Base-by-base conservation (phyloP, 768 basidiomycete genomes). In the Tylopilus vinaceipallidus region DNA sequence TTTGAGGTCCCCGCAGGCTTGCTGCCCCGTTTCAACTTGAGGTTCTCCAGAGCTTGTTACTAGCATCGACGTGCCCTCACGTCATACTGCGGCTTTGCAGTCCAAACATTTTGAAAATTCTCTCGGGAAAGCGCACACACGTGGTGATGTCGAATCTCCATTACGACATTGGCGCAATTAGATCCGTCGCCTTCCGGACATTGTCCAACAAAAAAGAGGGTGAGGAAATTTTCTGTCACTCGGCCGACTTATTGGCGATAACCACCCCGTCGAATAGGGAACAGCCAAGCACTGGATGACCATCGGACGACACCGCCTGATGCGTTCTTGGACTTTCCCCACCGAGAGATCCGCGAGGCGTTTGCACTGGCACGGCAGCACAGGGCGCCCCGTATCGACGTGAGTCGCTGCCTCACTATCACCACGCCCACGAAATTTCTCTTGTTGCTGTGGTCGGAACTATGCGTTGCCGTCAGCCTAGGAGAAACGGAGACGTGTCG, bases 81-180 rank as follows among this genome's bases (percentile, higher is more conserved):
- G 75, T 84, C 6, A 82, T 91, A n/a, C 67, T 83, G 9, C 73
- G 77, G 17, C 73, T 91, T 7, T 86, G 84, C 52, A 81, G 82
- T 41, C 73, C 78, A 3, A 73, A 69, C 38, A 74, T 88, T 23
- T 61, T 82, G n/a, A 71, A 72, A 42, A 64, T 58, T 42, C 75
- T 70, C 38, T 80, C 63, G 42, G 72, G 54, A 63, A 77, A 59
- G 62, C 69, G 61, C 59, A 62, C 53, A 42, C 71, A 67, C 63
- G 71, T 60, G 7, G 53, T 65, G 7, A 52, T 47, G 2, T 54
- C 61, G 12, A 68, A 60, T 33, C 63, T 64, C 53, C 59, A 64
- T 29, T 62, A 74, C 23, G 72, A 78, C 36, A 62, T 71, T 23
- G 59, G 63, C 11, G 69, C 73, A 23, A 60, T 81, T 36, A 67